A percentile compares a stretch with the other conserved stretches of the same genome.
Evolutionary conservation across 1,284 basidiomycete species (phyloP).

Genomic region (Porphyrellus sp.): DNA sequence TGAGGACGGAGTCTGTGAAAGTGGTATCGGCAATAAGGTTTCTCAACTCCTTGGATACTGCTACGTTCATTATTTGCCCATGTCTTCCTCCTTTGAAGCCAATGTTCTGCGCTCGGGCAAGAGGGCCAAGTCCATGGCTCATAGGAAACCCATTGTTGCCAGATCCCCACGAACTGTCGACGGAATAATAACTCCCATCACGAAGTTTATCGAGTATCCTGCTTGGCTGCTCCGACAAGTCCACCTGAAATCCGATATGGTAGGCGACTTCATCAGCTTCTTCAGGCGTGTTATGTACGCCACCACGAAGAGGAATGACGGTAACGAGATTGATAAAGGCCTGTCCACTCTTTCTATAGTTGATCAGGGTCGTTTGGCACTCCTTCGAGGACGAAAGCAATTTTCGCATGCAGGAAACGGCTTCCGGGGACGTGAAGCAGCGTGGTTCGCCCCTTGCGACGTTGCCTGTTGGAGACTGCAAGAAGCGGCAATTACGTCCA

Average conservation of each 20-base stretch:
- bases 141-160: neutral
- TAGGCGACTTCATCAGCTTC: constrained; percentile 68
- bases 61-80: constrained; percentile 36
- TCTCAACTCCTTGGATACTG: constrained; percentile 43
- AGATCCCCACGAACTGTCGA: constrained; percentile 38
- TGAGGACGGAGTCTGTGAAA: constrained; percentile 40
- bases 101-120: constrained; percentile 18
- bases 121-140: constrained; percentile 10
- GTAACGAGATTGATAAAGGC: constrained; percentile 87
- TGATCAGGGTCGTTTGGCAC: constrained; percentile 84
- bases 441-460: constrained; percentile 65
- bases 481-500: constrained; percentile 88
- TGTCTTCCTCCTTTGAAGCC: constrained; percentile 32
- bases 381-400: constrained; percentile 73
- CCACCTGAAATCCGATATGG: constrained; percentile 91
- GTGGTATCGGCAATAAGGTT: constrained; percentile 37
- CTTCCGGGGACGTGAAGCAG: constrained; percentile 63
- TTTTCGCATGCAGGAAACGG: constrained; percentile 68
- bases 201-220: constrained; percentile 75
- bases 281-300: constrained; percentile 47
- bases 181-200: constrained; percentile 66
- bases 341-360: constrained; percentile 83
- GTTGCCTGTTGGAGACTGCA: constrained; percentile 72
- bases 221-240: constrained; percentile 84
- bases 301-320: constrained; percentile 76